A percentile compares a stretch with the other conserved stretches of the same genome.
Conservation (phyloP, 306 rosid species). For the Gillenia trifoliata region DNA sequence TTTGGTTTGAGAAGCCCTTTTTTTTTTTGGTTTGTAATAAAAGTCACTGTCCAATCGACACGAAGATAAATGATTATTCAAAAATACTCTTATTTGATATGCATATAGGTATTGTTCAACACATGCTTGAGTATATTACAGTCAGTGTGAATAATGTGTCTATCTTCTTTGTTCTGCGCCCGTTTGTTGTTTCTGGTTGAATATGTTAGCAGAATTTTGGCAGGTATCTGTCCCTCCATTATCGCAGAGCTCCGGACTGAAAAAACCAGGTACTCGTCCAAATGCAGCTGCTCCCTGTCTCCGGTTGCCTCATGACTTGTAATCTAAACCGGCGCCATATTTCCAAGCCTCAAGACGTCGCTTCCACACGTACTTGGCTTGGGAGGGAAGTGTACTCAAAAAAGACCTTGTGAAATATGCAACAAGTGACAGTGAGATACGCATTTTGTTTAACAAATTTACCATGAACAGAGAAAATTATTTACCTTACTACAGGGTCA, state of each 20-base stretch:
- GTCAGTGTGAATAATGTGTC: neutral
- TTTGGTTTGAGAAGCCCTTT: neutral
- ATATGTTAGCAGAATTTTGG: neutral
- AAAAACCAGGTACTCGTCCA: neutral
- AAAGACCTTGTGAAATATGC: slow-evolving; percentile 45
- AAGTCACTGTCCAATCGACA: neutral
- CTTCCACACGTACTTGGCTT: slow-evolving; percentile 62
- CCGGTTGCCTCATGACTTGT: slow-evolving; percentile 45
- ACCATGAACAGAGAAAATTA: neutral
- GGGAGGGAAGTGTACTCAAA: slow-evolving; percentile 47
- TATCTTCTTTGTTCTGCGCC: neutral
- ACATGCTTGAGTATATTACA: neutral
- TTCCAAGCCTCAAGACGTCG: slow-evolving; percentile 89
- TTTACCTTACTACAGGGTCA: slow-evolving; percentile 75
- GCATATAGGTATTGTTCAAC: neutral
- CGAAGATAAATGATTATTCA: neutral
- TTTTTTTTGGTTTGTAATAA: neutral
- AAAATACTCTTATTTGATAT: neutral
- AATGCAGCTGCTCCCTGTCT: neutral
- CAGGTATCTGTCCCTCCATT: neutral
- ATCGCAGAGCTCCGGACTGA: no score
- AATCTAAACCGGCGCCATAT: slow-evolving; percentile 94
- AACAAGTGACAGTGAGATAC: slow-evolving; percentile 13
- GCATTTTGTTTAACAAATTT: neutral
- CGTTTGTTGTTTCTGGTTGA: neutral